Percentiles rank a stretch among this genome's conserved stretches.
phyloP scores from a whole-genome alignment of 2,329 filamentous ascomycete genomes.

The Mycosphaerella arachidis region DNA sequence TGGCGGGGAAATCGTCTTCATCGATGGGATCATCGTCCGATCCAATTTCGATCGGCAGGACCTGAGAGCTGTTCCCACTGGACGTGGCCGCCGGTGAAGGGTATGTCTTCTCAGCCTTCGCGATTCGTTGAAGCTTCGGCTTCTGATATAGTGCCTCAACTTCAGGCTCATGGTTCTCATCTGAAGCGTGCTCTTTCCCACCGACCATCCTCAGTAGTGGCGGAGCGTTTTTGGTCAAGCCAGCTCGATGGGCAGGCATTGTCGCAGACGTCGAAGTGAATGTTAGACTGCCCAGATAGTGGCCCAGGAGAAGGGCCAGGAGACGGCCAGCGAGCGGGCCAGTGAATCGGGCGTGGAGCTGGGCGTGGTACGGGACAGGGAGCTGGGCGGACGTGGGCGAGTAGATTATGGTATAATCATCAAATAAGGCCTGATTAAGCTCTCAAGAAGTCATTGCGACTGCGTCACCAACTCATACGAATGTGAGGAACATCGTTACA shows the following conservation, averaged over 20 bases:
- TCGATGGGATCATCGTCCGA: conserved; percentile 5
- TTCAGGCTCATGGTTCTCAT: conserved; percentile 34
- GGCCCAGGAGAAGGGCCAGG: too few species aligned
- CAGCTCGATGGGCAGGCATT: neutral
- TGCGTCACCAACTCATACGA: too few species aligned
- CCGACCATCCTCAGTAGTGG: conserved; percentile 32
- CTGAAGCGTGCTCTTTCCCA: conserved; percentile 34
- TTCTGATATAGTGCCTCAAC: neutral
- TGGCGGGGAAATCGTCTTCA: neutral
- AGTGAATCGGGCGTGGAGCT: neutral
- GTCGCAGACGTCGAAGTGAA: neutral
- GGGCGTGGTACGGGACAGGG: neutral
- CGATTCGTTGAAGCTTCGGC: neutral
- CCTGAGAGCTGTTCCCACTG: neutral
- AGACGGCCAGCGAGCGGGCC: too few species aligned
- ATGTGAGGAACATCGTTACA: too few species aligned
- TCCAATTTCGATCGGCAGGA: neutral
- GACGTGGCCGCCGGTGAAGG: conserved; percentile 6
- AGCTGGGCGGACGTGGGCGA: neutral
- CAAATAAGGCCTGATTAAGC: too few species aligned
- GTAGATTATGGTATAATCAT: too few species aligned
- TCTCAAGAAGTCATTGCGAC: too few species aligned
- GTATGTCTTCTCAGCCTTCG: neutral
- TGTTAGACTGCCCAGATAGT: neutral
- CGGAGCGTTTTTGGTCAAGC: conserved; percentile 2